phyloP scores from a whole-genome alignment of 1,284 basidiomycete genomes.

The Leccinum proliferum region DNA sequence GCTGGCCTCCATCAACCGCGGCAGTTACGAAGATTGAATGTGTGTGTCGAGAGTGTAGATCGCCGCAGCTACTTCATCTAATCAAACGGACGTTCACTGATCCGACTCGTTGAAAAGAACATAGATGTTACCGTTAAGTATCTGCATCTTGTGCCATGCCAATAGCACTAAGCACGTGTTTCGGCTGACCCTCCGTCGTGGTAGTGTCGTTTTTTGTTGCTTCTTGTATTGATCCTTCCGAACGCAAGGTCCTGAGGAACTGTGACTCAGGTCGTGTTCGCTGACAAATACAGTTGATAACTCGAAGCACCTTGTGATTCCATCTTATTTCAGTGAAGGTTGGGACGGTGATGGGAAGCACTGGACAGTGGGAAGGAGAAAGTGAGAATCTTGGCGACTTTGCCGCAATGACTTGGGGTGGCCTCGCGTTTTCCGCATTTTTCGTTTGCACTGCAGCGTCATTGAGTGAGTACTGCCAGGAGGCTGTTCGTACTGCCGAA shows the following conservation, averaged over 20 bases:
- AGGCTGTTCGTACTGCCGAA: too few relatives aligned
- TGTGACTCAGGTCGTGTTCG: too few relatives aligned
- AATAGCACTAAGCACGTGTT: slow-evolving; percentile 76
- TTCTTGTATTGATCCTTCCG: slow-evolving; percentile 52
- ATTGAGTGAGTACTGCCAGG: too few relatives aligned
- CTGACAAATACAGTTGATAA: too few relatives aligned
- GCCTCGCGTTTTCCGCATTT: too few relatives aligned
- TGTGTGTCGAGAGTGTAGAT: slow-evolving; percentile 86
- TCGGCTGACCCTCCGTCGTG: slow-evolving; percentile 74
- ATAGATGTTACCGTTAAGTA: slow-evolving; percentile 62
- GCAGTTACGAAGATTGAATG: slow-evolving; percentile 57
- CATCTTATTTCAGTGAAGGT: too few relatives aligned
- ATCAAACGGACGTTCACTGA: not conserved
- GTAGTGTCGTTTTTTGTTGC: slow-evolving; percentile 70
- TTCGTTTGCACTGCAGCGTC: too few relatives aligned
- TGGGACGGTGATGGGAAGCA: too few relatives aligned
- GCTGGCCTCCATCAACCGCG: slow-evolving; percentile 31
- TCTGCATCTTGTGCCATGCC: slow-evolving; percentile 86
- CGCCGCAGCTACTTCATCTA: slow-evolving; percentile 74
- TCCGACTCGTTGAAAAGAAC: not conserved
- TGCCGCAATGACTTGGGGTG: too few relatives aligned
- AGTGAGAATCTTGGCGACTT: too few relatives aligned
- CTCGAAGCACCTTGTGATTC: too few relatives aligned
- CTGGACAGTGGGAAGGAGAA: too few relatives aligned
- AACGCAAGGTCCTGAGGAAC: slow-evolving; percentile 59